Conservation (phyloP, 2,329 filamentous ascomycete genomes). For the Aspergillus aculeatus region DNA sequence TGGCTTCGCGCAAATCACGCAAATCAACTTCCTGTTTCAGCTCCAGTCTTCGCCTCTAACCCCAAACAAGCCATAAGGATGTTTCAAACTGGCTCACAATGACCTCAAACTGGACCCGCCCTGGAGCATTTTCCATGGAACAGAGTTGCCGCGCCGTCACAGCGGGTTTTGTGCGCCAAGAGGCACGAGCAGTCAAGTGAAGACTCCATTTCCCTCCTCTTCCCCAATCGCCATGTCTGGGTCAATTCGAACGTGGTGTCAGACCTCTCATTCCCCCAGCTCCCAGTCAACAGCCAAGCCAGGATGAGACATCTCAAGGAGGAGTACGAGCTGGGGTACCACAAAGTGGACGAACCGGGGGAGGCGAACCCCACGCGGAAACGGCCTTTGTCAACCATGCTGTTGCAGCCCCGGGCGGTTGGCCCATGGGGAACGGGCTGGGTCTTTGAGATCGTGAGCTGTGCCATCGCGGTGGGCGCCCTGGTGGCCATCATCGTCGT, state of each 20-base stretch:
- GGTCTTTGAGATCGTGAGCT: conserved; percentile 23
- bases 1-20: neutral
- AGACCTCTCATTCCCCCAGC: neutral
- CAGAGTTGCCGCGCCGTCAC: neutral
- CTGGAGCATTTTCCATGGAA: neutral
- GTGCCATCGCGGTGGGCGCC: conserved; percentile 30
- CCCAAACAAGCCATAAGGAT: neutral
- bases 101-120: neutral
- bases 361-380: neutral
- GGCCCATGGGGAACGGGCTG: conserved; percentile 20
- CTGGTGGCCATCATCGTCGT: conserved; percentile 36
- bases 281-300: neutral
- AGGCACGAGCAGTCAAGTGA: neutral
- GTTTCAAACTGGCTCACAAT: conserved; percentile 1
- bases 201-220: neutral
- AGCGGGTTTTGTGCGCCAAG: neutral
- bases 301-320: conserved; percentile 16
- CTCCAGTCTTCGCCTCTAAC: neutral
- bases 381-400: conserved; percentile 18
- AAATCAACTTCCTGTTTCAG: neutral
- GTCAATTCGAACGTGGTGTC: neutral
- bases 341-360: conserved; percentile 12
- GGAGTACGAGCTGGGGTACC: conserved; percentile 17
- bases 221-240: neutral
- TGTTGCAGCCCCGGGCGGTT: conserved; percentile 15